Evolutionary conservation across 2,329 filamentous ascomycete species (phyloP).

Genomic region (Lachnellula willkommii): DNA sequence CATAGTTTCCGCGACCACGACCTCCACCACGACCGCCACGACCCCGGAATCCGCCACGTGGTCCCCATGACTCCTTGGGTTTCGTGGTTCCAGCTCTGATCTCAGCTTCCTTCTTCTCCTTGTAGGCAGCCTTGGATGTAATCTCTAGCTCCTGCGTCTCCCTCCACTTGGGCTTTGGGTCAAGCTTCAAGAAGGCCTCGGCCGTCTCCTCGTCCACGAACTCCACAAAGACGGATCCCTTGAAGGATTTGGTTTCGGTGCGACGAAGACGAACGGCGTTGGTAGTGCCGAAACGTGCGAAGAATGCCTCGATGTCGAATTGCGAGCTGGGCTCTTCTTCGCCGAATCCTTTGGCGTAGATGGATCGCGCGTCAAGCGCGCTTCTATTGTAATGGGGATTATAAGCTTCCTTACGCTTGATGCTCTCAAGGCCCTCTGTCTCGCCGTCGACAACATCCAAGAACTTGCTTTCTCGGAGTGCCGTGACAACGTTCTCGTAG

Average conservation of each 20-base stretch:
- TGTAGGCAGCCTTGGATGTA: conserved; percentile 85
- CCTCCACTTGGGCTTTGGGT: conserved; percentile 80
- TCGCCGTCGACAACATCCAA: conserved; percentile 71
- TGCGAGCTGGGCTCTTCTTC: conserved; percentile 78
- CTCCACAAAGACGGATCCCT: conserved; percentile 94
- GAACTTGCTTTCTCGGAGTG: conserved; percentile 69
- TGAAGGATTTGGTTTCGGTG: conserved; percentile 68
- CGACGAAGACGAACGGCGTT: conserved; percentile 85
- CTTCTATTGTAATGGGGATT: conserved; percentile 54
- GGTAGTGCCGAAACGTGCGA: conserved; percentile 71
- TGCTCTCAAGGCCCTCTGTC: conserved; percentile 52
- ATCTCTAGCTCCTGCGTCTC: conserved; percentile 66
- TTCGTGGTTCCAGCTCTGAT: conserved; percentile 67
- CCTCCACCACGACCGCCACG: conserved; percentile 35
- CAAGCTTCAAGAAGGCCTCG: conserved; percentile 71
- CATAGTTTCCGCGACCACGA: conserved; percentile 8
- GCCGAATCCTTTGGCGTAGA: conserved; percentile 94
- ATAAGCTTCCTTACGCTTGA: conserved; percentile 72
- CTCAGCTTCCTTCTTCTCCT: conserved; percentile 67
- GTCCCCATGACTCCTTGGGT: conserved; percentile 39
- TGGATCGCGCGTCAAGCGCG: conserved; percentile 64
- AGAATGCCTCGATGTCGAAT: conserved; percentile 91
- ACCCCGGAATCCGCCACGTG: conserved; percentile 12
- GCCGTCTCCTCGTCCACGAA: conserved; percentile 75
- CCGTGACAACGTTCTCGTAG: conserved; percentile 74